Percentiles rank a stretch among this genome's conserved stretches.
Conservation (phyloP, 345 rosid species). For the Brassica nigra region DNA sequence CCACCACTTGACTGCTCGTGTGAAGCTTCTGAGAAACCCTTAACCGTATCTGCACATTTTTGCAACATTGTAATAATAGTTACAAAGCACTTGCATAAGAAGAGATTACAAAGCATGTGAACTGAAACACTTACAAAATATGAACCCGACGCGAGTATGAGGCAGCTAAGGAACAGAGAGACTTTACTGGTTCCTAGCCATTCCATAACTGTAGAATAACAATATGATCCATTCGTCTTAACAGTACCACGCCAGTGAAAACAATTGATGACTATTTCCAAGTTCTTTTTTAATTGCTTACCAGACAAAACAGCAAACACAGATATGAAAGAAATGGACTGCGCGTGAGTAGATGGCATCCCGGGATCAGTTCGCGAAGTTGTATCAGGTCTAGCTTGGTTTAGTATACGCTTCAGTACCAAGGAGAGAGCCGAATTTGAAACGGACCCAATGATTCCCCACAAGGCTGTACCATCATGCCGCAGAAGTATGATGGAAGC, state of each 20-base stretch:
- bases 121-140: conserved; percentile 55
- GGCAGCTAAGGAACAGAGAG: conserved; percentile 40
- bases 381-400: conserved; percentile 72
- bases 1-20: conserved; percentile 58
- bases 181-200: conserved; percentile 49
- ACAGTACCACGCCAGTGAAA: not conserved
- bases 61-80: too few relatives aligned
- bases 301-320: conserved; percentile 54
- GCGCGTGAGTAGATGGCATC: conserved; percentile 95
- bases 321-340: conserved; percentile 65
- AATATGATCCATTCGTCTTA: not conserved
- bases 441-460: conserved; percentile 70
- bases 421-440: conserved; percentile 53
- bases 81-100: not conserved
- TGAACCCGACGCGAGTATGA: conserved; percentile 51
- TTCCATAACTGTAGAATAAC: conserved; percentile 50
- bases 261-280: not conserved
- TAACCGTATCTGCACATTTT: conserved; percentile 57
- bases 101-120: not conserved
- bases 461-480: conserved; percentile 70
- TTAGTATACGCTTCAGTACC: conserved; percentile 58
- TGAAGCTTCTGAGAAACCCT: conserved; percentile 35
- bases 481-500: conserved; percentile 55
- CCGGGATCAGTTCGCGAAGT: conserved; percentile 74
- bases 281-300: conserved; percentile 28